A percentile compares a stretch with the other conserved stretches of the same genome.
Conservation (phyloP, 345 rosid species). For the Arabidopsis arenosa region DNA sequence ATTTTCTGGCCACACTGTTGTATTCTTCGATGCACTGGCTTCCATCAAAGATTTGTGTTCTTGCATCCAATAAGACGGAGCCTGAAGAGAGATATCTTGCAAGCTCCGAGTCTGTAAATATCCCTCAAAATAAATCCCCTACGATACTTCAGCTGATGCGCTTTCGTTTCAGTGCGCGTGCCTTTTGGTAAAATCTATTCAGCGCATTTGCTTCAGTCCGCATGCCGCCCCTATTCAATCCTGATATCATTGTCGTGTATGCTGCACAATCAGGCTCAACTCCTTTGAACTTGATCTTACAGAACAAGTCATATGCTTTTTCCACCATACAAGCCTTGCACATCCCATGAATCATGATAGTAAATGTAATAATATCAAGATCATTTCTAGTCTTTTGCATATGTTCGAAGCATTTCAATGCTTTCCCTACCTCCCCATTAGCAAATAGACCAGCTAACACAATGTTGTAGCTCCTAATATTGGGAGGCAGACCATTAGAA, state of each 20-base stretch:
- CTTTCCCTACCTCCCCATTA: conserved; percentile 36
- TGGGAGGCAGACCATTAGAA: conserved; percentile 42
- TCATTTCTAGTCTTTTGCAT: conserved; percentile 36
- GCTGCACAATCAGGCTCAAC: conserved; percentile 29
- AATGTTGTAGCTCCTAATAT: conserved; percentile 46
- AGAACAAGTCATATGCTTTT: conserved; percentile 45
- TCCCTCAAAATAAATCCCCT: conserved; percentile 50
- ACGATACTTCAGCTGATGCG: conserved; percentile 16
- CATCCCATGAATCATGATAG: conserved; percentile 46
- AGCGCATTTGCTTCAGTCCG: conserved; percentile 23
- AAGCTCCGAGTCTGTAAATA: conserved; percentile 54
- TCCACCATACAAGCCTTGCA: conserved; percentile 44
- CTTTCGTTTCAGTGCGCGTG: not conserved
- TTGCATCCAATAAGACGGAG: conserved; percentile 69
- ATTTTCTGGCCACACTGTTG: conserved; percentile 54
- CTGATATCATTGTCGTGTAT: conserved; percentile 35
- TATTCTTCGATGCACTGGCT: conserved; percentile 53
- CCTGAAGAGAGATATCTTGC: conserved; percentile 54
- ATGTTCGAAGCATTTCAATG: conserved; percentile 27
- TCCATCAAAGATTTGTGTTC: conserved; percentile 45
- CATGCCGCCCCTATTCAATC: conserved; percentile 29
- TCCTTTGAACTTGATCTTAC: conserved; percentile 3
- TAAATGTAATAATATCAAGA: conserved; percentile 46
- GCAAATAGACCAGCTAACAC: conserved; percentile 46
- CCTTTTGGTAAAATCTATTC: conserved; percentile 6